phyloP scores from a whole-genome alignment of 331 rosid genomes.

The Stylosanthes scabra region DNA sequence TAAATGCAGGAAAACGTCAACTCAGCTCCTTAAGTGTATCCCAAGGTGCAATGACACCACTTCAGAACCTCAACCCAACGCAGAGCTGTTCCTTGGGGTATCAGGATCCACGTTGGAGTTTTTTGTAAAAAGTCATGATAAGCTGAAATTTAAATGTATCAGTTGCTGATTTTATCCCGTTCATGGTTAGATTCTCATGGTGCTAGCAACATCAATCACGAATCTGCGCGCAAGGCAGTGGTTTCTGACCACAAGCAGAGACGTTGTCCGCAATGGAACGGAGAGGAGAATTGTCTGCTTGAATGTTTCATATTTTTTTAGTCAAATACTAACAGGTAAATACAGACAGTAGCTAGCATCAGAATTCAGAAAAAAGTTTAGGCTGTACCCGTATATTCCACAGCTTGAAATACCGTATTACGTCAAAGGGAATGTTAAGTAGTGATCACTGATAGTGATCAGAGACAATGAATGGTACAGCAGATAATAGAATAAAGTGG shows the following conservation, averaged over 20 bases:
- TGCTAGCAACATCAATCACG: conserved; percentile 28
- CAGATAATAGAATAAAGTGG: neutral
- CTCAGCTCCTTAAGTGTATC: conserved; percentile 2
- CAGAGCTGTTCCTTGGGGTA: conserved; percentile 19
- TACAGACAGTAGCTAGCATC: neutral
- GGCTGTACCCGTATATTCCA: conserved; percentile 9
- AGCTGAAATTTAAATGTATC: conserved; percentile 18
- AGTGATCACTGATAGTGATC: neutral
- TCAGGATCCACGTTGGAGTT: conserved; percentile 22
- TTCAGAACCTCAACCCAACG: conserved; percentile 32
- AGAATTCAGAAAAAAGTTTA: neutral
- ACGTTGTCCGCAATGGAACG: neutral
- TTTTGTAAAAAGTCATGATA: conserved; percentile 26
- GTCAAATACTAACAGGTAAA: neutral
- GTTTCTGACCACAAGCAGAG: conserved; percentile 28
- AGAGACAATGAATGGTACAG: neutral
- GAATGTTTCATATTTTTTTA: conserved; percentile 8
- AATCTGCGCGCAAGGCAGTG: conserved; percentile 31
- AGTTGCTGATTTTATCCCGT: conserved; percentile 21
- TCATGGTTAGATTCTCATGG: conserved; percentile 34
- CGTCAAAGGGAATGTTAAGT: neutral
- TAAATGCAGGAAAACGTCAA: conserved; percentile 22
- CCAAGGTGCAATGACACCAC: conserved; percentile 23
- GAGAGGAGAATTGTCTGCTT: conserved; percentile 4
- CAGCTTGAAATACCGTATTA: neutral